Percentiles rank a stretch among this genome's conserved stretches.
Evolutionary conservation across 805 yeast genomes (phyloP).

Genomic region (Helenozyma rhizophorensis): DNA sequence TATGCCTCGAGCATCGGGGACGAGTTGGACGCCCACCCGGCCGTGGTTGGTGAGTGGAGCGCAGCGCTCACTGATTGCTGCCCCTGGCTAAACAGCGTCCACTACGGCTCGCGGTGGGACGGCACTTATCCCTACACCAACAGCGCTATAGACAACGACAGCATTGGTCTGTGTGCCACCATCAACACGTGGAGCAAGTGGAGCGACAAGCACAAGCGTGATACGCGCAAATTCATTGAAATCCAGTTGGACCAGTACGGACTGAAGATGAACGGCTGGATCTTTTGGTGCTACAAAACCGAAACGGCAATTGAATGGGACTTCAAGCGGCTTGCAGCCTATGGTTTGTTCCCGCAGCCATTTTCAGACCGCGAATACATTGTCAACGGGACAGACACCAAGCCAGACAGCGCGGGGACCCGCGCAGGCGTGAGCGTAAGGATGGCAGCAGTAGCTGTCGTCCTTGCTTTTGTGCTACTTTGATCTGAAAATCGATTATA

Average conservation of each 20-base stretch:
- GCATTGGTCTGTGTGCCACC: conserved; percentile 41
- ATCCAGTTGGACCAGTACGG: conserved; percentile 55
- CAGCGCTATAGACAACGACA: conserved; percentile 12
- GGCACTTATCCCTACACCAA: conserved; percentile 11
- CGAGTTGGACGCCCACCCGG: conserved; percentile 61
- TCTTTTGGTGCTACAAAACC: conserved; percentile 70
- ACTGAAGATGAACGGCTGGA: conserved; percentile 49
- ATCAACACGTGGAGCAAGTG: conserved; percentile 39
- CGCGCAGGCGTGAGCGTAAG: no score
- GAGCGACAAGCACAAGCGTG: conserved; percentile 27
- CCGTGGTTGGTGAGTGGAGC: conserved; percentile 81
- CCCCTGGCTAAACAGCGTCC: conserved; percentile 14
- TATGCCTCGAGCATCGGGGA: conserved; percentile 22
- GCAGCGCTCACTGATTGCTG: conserved; percentile 44
- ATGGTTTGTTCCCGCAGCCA: conserved; percentile 60
- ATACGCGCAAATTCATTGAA: conserved; percentile 54
- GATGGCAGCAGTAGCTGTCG: no score
- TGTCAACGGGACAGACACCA: conserved; percentile 30
- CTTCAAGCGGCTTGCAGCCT: conserved; percentile 44
- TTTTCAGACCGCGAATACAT: conserved; percentile 30
- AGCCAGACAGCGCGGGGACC: conserved; percentile 4
- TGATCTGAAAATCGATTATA: no score
- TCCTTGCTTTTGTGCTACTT: no score
- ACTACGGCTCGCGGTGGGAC: conserved; percentile 11
- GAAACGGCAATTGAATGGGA: conserved; percentile 69